These are phyloP conservation scores for Aurinia saxatilis DNA, from an alignment of 345 rosid genomes.

Conservation along the genomic window DNA sequence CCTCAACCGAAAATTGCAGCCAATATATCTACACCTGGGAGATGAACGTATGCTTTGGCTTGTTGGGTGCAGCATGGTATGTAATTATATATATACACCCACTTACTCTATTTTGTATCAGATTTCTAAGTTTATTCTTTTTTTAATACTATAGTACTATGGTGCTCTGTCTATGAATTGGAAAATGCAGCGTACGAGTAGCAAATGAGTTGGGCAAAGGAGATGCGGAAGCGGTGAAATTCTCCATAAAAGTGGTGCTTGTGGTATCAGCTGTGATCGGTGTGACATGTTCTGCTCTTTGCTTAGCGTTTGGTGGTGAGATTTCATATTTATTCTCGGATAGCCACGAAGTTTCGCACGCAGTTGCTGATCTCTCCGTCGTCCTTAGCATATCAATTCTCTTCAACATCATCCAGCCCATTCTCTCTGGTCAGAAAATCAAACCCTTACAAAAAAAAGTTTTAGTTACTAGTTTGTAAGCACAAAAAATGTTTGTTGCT, in stretches of 20 bases:
- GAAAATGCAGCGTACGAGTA: slow-evolving; percentile 42
- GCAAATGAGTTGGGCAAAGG: slow-evolving; percentile 66
- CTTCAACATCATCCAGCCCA: slow-evolving; percentile 60
- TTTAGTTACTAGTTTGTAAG: background rate
- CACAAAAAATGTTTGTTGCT: background rate
- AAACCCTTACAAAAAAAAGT: background rate
- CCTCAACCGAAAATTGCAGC: slow-evolving; percentile 24
- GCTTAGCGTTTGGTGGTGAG: slow-evolving; percentile 34
- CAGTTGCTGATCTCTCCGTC: slow-evolving; percentile 39
- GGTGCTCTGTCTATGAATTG: background rate
- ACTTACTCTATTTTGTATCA: background rate
- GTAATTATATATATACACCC: background rate
- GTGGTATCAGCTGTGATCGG: slow-evolving; percentile 32
- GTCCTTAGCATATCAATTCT: slow-evolving; percentile 56
- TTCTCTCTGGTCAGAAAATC: slow-evolving; percentile 38
- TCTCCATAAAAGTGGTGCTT: slow-evolving; percentile 44
- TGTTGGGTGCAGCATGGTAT: slow-evolving; percentile 50
- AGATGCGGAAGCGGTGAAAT: slow-evolving; percentile 40
- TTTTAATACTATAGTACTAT: background rate
- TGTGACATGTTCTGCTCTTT: slow-evolving; percentile 31
- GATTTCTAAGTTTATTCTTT: background rate
- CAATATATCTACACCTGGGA: slow-evolving; percentile 38
- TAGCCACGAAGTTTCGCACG: slow-evolving; percentile 34
- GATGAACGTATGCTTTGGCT: slow-evolving; percentile 50
- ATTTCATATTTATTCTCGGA: slow-evolving; percentile 38